These are phyloP conservation scores for Scopulariopsis brevicaulis DNA, from an alignment of 2,329 filamentous ascomycete genomes.

Conservation along the genomic window DNA sequence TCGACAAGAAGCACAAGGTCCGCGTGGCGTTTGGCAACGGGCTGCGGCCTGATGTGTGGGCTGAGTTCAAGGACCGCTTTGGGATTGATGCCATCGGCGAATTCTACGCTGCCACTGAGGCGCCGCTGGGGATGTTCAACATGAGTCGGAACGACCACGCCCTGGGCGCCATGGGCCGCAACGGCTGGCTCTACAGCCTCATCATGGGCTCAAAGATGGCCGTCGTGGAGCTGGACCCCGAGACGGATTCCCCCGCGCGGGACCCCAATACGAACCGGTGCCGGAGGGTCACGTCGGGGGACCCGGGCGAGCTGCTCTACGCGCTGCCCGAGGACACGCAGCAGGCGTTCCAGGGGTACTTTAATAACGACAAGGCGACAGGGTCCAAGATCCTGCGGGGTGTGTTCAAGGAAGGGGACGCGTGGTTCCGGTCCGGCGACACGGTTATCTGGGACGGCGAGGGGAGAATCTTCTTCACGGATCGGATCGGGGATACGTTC, in stretches of 20 bases:
- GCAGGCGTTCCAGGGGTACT: constrained; percentile 71
- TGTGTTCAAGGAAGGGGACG: constrained; percentile 66
- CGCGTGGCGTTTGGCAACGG: constrained; percentile 75
- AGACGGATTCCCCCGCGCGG: constrained; percentile 56
- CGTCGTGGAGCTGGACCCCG: constrained; percentile 60
- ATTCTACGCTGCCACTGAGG: constrained; percentile 74
- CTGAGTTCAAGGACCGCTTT: constrained; percentile 71
- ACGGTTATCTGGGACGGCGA: constrained; percentile 60
- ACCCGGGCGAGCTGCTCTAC: constrained; percentile 67
- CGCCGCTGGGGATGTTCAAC: constrained; percentile 60
- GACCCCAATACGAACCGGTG: constrained; percentile 62
- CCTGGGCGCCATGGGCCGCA: constrained; percentile 68
- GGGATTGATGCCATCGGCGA: constrained; percentile 62
- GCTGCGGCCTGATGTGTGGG: constrained; percentile 76
- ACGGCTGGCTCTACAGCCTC: constrained; percentile 48
- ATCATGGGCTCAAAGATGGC: constrained; percentile 38
- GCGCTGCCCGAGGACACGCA: constrained; percentile 53
- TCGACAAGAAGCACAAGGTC: constrained; percentile 66
- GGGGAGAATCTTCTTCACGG: constrained; percentile 67
- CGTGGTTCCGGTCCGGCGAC: constrained; percentile 79
- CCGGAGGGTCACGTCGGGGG: constrained; percentile 40
- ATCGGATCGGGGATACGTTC: constrained; percentile 69
- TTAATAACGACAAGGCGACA: constrained; percentile 60
- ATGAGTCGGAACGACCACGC: constrained; percentile 59
- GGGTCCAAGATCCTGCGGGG: constrained; percentile 62